Base-by-base conservation (phyloP, 805 yeast species). In the Ogataea nakhonphanomensis region DNA sequence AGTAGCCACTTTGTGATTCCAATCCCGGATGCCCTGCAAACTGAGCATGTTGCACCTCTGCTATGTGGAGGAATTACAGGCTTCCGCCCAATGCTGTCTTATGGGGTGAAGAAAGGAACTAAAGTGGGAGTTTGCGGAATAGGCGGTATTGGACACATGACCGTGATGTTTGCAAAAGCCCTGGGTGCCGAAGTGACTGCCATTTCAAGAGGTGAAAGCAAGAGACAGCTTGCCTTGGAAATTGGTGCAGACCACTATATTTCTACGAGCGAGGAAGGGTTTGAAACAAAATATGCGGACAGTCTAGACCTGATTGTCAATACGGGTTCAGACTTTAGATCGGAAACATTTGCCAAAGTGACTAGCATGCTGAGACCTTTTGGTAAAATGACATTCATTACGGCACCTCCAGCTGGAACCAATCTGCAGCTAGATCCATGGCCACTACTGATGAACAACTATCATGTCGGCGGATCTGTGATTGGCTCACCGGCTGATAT, bases 11-110 rank as follows among this genome's bases (percentile, higher is more conserved):
- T 78, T 57, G 81, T 72, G 3, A 71, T 83, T 65, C 78, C 77
- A 33, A 73, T 83, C 43, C 90, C 91, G 32, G 75, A 74, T 10
- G 59, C 51, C 11, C 53, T 79, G 30, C 67, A 73, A 26, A 66
- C 76, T 32, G 74, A 69, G 25, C 64, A 69, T 21, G 86, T 78
- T 22, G 89, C 88, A 4, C 89, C 90, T 37, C 65, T 84, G 64
- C 64, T 82, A 66, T 84, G 91, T 67, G 91, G 87, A 41, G 91
- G 91, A 40, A 66, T 81, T 57, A 84, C 91, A 9, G 80, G 78
- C 10, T 83, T 66, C 65, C 74, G 85, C 7, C 91, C 91, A 40
- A 61, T 84, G 50, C 66, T 73, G 43, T 69, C 81, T 60, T 66
- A 67, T 40, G 68, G 70, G 15, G 54, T 46, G 29, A 30, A 23